Percentiles rank a stretch among this genome's conserved stretches.
These are phyloP conservation scores for Paecilomyces sp. DNA, from an alignment of 2,329 filamentous ascomycete genomes.

Conservation along the genomic window DNA sequence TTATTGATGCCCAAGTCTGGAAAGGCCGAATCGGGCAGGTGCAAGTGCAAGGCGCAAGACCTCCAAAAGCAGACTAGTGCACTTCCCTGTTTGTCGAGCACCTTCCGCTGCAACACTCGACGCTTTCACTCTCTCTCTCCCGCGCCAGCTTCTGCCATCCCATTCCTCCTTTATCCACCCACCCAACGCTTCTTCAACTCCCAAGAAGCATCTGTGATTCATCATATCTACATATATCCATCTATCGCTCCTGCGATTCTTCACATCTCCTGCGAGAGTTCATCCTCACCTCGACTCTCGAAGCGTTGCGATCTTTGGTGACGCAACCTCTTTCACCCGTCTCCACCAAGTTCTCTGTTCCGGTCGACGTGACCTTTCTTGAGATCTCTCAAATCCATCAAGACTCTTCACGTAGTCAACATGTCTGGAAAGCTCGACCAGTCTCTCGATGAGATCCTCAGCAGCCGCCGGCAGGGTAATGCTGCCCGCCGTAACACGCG, in stretches of 20 bases:
- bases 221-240: background rate
- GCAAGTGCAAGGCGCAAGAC: background rate
- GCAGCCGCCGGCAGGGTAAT: conserved; percentile 55
- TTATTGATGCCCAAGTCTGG: background rate
- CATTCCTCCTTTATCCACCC: background rate
- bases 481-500: conserved; percentile 36
- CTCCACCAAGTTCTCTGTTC: conserved; percentile 6
- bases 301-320: background rate
- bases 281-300: background rate
- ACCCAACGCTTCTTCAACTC: conserved; percentile 7
- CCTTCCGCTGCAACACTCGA: background rate
- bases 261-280: background rate
- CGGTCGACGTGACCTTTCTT: conserved; percentile 1
- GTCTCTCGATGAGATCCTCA: conserved; percentile 95
- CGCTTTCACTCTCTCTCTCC: background rate
- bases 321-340: conserved; percentile 8
- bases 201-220: background rate
- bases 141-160: background rate
- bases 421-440: conserved; percentile 97
- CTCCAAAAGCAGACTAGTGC: background rate
- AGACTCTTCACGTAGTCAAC: conserved; percentile 24
- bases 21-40: background rate
- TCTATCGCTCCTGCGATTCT: background rate
- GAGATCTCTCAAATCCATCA: background rate
- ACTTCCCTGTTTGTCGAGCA: background rate